Evolutionary conservation across 768 basidiomycete genomes (phyloP).

Genomic region (Gloeostereum incarnatum): DNA sequence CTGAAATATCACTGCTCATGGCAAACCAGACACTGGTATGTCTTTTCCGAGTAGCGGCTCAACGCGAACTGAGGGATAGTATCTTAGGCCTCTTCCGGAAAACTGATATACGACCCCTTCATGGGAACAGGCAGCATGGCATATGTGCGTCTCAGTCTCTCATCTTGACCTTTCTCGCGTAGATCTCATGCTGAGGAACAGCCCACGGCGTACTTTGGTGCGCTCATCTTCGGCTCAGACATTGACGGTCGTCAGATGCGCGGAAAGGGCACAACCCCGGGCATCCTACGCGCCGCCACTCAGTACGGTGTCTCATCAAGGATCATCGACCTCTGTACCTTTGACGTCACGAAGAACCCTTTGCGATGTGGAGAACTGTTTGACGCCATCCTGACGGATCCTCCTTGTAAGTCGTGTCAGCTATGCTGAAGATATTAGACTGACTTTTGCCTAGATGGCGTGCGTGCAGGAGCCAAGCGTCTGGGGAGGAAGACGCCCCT

Average conservation of each 20-base stretch:
- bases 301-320: slow-evolving; percentile 74
- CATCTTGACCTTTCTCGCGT: background rate
- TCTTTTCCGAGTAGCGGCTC: background rate
- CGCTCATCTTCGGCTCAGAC: slow-evolving; percentile 83
- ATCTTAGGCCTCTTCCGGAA: slow-evolving; percentile 80
- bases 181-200: slow-evolving; percentile 16
- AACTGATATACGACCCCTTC: slow-evolving; percentile 92
- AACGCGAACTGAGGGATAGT: background rate
- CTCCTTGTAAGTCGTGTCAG: slow-evolving; percentile 60
- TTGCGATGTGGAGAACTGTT: slow-evolving; percentile 86
- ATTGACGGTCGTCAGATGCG: slow-evolving; percentile 97
- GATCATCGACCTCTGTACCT: slow-evolving; percentile 81
- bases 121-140: slow-evolving; percentile 89
- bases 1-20: slow-evolving; percentile 93
- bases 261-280: slow-evolving; percentile 75
- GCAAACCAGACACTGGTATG: slow-evolving; percentile 86
- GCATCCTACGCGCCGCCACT: slow-evolving; percentile 68
- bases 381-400: slow-evolving; percentile 92
- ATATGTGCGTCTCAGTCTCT: slow-evolving; percentile 62
- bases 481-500: slow-evolving; percentile 58
- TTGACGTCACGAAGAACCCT: slow-evolving; percentile 87
- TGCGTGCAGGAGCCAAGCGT: slow-evolving; percentile 81
- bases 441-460: slow-evolving; percentile 56
- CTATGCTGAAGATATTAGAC: background rate
- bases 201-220: slow-evolving; percentile 86